Evolutionary conservation across 2,329 filamentous ascomycete species (phyloP), one percentile per base, ranked within the genome.

Genomic region (Nemania abortiva): DNA sequence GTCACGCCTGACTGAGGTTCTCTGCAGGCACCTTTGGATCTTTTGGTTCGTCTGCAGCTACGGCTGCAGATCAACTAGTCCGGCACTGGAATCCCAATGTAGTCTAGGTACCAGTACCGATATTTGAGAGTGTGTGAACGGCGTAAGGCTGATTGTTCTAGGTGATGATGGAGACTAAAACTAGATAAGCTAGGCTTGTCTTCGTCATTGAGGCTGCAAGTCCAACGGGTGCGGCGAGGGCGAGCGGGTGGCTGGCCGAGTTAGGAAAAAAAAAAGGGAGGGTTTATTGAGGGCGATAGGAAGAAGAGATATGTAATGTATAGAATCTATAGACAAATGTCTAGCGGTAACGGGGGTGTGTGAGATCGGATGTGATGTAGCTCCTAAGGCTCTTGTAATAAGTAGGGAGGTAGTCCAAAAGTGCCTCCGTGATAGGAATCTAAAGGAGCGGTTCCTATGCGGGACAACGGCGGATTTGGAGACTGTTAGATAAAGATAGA

Each of bases 161-260:
- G 79, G 85, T 86, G 79, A 86, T 80, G 78, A 87, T 83, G 71
- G 85, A 84, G 78, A 80, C 82, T 74, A 86, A 81, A 78, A 86
- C 82, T 76, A 88, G 85, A 87, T 87, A 87, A 86, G 85, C 82
- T 79, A 83, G 81, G 81, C 83, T 86, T 86, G 86, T 87, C 83
- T 81, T 82, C 82, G 85, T 87, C 86, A 88, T 88, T 84, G 82
- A 81, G 75, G 69, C 72, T 71, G 60, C 61, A 64, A 63, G 50
- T 67, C 60, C 62, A 61, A 59, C 39, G 42, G 59, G 24, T 24
- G 63, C 29, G 53, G 34, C 29, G 64, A 53, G 29, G 37, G 45
- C 24, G 64, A 49, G 55, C 22, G 29, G 24, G 6, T 34, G 58
- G 53, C 15, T 45, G 10, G 39, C 45, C 15, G 49, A 52, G 39